Conservation (phyloP, 1,284 basidiomycete species). For the Wolfiporia cocos region DNA sequence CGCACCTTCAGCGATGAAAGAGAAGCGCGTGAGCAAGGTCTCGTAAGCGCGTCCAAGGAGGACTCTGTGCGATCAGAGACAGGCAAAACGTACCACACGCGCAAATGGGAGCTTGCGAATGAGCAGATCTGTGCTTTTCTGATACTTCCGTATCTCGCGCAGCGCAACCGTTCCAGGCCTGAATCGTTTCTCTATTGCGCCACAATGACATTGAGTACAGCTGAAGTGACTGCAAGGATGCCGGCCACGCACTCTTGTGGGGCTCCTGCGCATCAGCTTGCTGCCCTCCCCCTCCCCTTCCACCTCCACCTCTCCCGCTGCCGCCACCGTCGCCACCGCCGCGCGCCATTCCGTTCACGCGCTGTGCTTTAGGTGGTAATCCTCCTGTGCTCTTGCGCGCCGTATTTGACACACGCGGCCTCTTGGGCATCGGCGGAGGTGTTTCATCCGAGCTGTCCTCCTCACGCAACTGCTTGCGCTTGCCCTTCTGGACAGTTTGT, state of each 20-base stretch:
- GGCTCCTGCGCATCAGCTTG: conserved; percentile 10
- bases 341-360: conserved; percentile 6
- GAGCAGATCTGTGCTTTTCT: conserved; percentile 87
- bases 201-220: not conserved
- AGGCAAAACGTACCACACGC: conserved; percentile 67
- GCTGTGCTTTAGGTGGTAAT: conserved; percentile 30
- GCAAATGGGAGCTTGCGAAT: conserved; percentile 88
- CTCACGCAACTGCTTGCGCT: conserved; percentile 20
- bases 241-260: conserved; percentile 14
- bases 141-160: conserved; percentile 89
- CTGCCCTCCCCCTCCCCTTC: conserved; percentile 12
- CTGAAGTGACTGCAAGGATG: not conserved
- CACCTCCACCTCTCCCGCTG: conserved; percentile 13
- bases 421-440: conserved; percentile 41
- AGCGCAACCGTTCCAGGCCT: conserved; percentile 87
- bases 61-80: too few species aligned
- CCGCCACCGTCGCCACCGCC: conserved; percentile 14
- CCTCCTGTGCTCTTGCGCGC: conserved; percentile 76
- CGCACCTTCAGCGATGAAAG: conserved; percentile 86
- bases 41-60: too few species aligned
- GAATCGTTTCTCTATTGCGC: conserved; percentile 49
- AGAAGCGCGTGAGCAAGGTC: not conserved
- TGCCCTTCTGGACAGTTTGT: conserved; percentile 28
- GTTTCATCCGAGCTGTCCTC: conserved; percentile 34
- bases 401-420: conserved; percentile 38